Conservation (phyloP, 257 asterid genomes). For the Phtheirospermum japonicum region DNA sequence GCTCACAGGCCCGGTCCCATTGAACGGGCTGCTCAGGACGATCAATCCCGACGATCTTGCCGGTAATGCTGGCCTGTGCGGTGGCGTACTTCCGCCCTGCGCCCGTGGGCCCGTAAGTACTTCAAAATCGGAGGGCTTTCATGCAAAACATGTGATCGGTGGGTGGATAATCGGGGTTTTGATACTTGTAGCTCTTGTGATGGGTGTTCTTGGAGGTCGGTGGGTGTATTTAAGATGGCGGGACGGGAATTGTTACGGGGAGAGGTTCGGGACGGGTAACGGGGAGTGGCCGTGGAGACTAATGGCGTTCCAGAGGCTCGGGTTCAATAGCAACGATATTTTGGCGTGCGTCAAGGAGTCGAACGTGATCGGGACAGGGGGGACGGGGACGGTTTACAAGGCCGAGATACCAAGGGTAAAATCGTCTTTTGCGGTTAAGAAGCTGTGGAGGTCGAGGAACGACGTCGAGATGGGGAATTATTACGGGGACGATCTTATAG, state of each 20-base stretch:
- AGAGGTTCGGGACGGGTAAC: conserved; percentile 40
- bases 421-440: conserved; percentile 68
- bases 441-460: conserved; percentile 52
- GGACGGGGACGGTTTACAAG: conserved; percentile 68
- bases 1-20: conserved; percentile 64
- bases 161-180: conserved; percentile 65
- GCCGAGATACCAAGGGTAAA: conserved; percentile 55
- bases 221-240: conserved; percentile 47
- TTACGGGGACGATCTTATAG: conserved; percentile 45
- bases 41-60: conserved; percentile 59
- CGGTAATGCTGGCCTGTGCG: conserved; percentile 67
- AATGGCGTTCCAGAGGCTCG: conserved; percentile 79
- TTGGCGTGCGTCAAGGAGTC: conserved; percentile 63
- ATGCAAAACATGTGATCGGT: conserved; percentile 42
- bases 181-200: conserved; percentile 41
- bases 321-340: conserved; percentile 60
- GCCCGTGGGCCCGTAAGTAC: conserved; percentile 17
- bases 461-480: conserved; percentile 59
- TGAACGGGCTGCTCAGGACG: conserved; percentile 61
- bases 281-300: conserved; percentile 82
- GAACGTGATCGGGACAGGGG: conserved; percentile 78
- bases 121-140: conserved; percentile 35
- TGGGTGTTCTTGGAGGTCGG: conserved; percentile 41
- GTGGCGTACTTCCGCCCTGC: conserved; percentile 76
- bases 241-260: conserved; percentile 51